Evolutionary conservation across 768 basidiomycete genomes (phyloP).

Genomic region (Ephemerocybe angulata): DNA sequence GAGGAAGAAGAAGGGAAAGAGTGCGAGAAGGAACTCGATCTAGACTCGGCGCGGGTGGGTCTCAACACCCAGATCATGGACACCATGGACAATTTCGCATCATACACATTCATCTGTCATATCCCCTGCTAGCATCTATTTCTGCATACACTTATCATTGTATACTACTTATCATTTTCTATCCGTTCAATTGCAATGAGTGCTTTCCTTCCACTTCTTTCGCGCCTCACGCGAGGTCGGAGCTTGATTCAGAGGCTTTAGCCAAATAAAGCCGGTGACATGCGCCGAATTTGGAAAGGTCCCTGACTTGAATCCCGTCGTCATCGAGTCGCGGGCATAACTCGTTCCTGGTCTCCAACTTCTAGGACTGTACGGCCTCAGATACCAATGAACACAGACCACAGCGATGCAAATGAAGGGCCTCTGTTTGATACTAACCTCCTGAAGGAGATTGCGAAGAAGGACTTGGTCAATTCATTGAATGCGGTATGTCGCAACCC

Average conservation of each 20-base stretch:
- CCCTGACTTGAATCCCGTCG: not conserved
- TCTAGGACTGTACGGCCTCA: not conserved
- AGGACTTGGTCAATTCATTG: constrained; percentile 77
- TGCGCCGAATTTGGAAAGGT: not conserved
- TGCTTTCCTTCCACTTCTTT: no score
- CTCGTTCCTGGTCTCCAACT: not conserved
- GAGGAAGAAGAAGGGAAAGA: constrained; percentile 67
- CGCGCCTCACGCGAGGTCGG: no score
- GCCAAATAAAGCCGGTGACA: not conserved
- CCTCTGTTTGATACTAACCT: constrained; percentile 57
- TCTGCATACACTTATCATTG: constrained; percentile 6
- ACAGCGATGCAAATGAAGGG: constrained; percentile 6
- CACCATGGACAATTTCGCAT: not conserved
- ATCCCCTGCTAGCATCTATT: not conserved
- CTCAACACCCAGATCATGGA: not conserved
- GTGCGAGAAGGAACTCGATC: constrained; percentile 74
- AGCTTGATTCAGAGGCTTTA: not conserved
- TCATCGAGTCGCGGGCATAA: not conserved
- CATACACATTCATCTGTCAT: not conserved
- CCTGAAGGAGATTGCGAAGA: constrained; percentile 75
- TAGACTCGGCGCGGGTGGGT: constrained; percentile 17
- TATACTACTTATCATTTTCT: not conserved
- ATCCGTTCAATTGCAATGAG: not conserved
- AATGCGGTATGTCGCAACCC: constrained; percentile 58
- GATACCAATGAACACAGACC: constrained; percentile 8